Base-by-base conservation (phyloP, 2,329 filamentous ascomycete species). In the Scedosporium minutisporum region DNA sequence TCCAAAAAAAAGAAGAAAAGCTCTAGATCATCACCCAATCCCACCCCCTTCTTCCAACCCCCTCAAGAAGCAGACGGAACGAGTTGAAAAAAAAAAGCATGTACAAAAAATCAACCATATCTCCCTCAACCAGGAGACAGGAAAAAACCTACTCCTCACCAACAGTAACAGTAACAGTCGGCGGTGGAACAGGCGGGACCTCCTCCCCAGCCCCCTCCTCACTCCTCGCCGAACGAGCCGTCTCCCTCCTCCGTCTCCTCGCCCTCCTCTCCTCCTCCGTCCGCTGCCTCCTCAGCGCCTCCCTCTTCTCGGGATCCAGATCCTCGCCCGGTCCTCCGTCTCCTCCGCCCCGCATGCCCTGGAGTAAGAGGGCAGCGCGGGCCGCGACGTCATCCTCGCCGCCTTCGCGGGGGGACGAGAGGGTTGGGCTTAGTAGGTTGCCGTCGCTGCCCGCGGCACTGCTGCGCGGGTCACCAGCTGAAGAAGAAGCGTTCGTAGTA, bases 341-440 rank as follows among this genome's bases (percentile, higher is more conserved):
- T 55, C 85, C 85, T 51, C 86, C 82, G 58, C 87, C 84, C 51
- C 91, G 85, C 74, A 97, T 87, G 57, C 91, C 91, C 71, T 96
- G 90, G 33, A 97, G 79, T 72, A 97, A 78, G 66, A 87, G 85
- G 1, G 91, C 91, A 2, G 93, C 93, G 61, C 92, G 85, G 68
- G 93, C 89, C 3, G 91, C 93, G 29, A 97, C 86, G 66, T 96
- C 91, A 73, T 93, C 81, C 64, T 83, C 81, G 60, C 77, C 76
- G n/a, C 69, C 76, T 18, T 78, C 76, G 38, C 74, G 73, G 2
- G 79, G 77, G 9, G 80, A 78, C 58, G 74, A 70, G 58, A 77
- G 63, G 14, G 73, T 74, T 0, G 87, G 83, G 64, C 82, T 86
- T 6, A 64, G 63, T n/a, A 53, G n/a, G 41, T 55, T 61, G 12